Evolutionary conservation across 441 rosid genomes (phyloP).

Genomic region (Bocquillonia castaneifolia): DNA sequence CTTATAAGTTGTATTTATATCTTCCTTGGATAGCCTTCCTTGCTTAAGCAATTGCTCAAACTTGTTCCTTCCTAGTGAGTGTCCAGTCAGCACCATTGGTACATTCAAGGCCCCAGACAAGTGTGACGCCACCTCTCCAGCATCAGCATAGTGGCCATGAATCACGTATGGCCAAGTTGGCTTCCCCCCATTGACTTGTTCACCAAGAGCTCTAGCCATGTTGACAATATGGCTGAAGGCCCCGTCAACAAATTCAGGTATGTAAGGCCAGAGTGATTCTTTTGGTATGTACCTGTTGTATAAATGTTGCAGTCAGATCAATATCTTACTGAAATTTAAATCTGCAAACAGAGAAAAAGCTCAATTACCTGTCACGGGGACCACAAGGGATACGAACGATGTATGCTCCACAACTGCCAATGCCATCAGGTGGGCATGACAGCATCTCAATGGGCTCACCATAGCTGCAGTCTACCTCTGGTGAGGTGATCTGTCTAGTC

Average conservation of each 20-base stretch:
- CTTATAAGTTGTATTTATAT: constrained; percentile 56
- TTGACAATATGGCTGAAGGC: constrained; percentile 54
- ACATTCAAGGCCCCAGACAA: constrained; percentile 60
- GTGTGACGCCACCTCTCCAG: constrained; percentile 62
- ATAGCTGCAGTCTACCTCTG: constrained; percentile 61
- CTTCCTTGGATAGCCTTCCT: constrained; percentile 61
- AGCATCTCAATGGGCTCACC: constrained; percentile 87
- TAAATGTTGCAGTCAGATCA: not conserved
- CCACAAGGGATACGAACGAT: constrained; percentile 66
- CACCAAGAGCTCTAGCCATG: constrained; percentile 59
- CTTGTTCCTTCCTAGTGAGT: constrained; percentile 69
- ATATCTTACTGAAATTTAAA: not conserved
- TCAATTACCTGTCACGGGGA: constrained; percentile 46
- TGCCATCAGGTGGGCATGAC: constrained; percentile 59
- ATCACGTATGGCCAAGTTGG: constrained; percentile 71
- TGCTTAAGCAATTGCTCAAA: constrained; percentile 68
- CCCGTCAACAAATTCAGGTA: constrained; percentile 63
- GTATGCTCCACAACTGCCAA: constrained; percentile 62
- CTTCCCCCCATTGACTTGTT: constrained; percentile 49
- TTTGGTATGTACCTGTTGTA: constrained; percentile 53
- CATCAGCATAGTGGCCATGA: constrained; percentile 75
- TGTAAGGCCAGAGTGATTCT: constrained; percentile 70
- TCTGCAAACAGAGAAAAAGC: not conserved
- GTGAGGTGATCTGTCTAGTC: constrained; percentile 62
- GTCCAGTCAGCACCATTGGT: constrained; percentile 73